These are phyloP conservation scores for Boletus pseudo-olivaceus DNA, from an alignment of 768 basidiomycete species.

Conservation along the genomic window DNA sequence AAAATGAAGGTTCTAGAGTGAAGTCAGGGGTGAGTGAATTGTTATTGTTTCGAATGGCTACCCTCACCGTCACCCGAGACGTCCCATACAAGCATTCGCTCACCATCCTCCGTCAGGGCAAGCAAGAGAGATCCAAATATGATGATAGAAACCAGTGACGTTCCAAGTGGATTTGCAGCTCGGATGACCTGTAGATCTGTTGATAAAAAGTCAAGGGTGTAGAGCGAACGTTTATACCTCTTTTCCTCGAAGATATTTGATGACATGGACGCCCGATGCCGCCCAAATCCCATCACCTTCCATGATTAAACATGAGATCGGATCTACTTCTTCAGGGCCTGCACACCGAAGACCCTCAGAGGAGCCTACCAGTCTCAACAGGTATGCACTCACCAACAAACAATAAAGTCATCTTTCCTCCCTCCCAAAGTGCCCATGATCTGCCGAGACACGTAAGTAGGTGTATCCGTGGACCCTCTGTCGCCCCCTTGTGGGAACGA, in stretches of 20 bases:
- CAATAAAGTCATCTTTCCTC: slow-evolving; percentile 84
- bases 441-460: slow-evolving; percentile 84
- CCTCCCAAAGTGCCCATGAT: slow-evolving; percentile 96
- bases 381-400: slow-evolving; percentile 74
- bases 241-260: slow-evolving; percentile 86
- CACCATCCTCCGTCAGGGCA: slow-evolving; percentile 75
- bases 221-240: slow-evolving; percentile 48
- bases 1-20: slow-evolving; percentile 16
- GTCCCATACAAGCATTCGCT: slow-evolving; percentile 76
- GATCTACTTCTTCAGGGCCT: slow-evolving; percentile 81
- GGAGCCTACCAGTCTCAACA: not conserved
- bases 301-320: slow-evolving; percentile 74
- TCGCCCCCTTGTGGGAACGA: slow-evolving; percentile 77
- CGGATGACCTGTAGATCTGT: slow-evolving; percentile 42
- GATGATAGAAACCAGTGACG: slow-evolving; percentile 57
- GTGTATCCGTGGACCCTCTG: slow-evolving; percentile 79
- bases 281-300: slow-evolving; percentile 87
- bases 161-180: slow-evolving; percentile 62
- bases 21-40: slow-evolving; percentile 11
- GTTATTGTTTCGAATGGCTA: not conserved
- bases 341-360: slow-evolving; percentile 2
- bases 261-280: slow-evolving; percentile 59
- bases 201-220: not conserved
- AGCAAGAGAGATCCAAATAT: slow-evolving; percentile 82
- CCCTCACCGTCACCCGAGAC: slow-evolving; percentile 53